A percentile compares a stretch with the other conserved stretches of the same genome.
phyloP scores from a whole-genome alignment of 176 grass and related monocot genomes.

The Poa annua region DNA sequence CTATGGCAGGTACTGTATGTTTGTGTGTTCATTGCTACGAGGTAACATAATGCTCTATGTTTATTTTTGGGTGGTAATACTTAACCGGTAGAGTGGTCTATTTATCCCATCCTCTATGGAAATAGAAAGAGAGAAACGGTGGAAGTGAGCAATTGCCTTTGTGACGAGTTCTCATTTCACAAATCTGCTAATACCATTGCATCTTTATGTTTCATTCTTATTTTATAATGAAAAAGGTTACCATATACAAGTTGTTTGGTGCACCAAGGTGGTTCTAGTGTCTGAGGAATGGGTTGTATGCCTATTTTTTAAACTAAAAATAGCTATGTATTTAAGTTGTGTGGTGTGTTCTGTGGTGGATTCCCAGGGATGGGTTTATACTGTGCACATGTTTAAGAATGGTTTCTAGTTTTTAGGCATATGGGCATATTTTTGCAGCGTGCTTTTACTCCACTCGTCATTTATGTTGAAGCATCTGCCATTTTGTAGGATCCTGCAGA shows the following conservation, averaged over 20 bases:
- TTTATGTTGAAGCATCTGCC: slow-evolving; percentile 1
- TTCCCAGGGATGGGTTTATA: background rate
- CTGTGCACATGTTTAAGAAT: background rate
- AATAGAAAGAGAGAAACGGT: background rate
- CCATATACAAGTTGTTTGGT: slow-evolving; percentile 3
- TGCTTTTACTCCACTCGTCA: background rate
- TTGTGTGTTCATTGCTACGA: background rate
- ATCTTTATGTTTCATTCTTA: background rate
- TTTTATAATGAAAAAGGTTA: slow-evolving; percentile 25
- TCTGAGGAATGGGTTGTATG: background rate
- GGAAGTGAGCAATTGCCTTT: no score
- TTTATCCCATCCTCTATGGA: background rate
- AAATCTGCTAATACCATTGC: background rate
- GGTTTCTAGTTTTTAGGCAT: background rate
- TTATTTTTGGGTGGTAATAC: background rate
- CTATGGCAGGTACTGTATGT: slow-evolving; percentile 13
- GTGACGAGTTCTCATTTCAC: background rate
- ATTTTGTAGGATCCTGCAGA: slow-evolving; percentile 88
- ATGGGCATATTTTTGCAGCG: background rate
- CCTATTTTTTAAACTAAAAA: background rate
- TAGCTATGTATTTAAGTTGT: background rate
- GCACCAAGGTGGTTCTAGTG: background rate
- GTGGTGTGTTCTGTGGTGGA: background rate
- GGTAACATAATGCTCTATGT: background rate
- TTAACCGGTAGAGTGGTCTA: background rate